These are phyloP conservation scores for Coemansia interrupta DNA, from an alignment of 192 early-diverging fungal species.

Conservation along the genomic window DNA sequence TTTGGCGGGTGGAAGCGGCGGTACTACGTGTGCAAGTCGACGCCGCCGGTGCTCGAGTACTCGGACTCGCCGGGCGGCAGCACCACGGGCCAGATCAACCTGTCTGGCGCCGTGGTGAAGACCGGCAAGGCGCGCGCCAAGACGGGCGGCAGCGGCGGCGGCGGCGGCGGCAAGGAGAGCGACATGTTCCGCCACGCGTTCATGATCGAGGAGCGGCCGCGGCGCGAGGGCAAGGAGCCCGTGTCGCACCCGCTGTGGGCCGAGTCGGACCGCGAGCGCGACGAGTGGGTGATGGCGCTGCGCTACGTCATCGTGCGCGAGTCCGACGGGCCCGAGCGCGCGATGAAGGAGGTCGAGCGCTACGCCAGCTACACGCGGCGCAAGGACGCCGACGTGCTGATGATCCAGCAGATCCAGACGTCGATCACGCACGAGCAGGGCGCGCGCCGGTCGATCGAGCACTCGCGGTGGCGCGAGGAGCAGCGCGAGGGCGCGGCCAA, in stretches of 20 bases:
- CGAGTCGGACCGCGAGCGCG: slow-evolving; percentile 82
- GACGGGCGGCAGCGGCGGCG: slow-evolving; percentile 9
- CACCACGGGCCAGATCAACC: slow-evolving; percentile 67
- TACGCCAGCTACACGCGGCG: slow-evolving; percentile 35
- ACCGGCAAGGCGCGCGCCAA: slow-evolving; percentile 32
- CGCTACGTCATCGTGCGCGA: slow-evolving; percentile 56
- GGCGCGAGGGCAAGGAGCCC: slow-evolving; percentile 59
- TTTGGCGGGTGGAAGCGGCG: slow-evolving; percentile 97
- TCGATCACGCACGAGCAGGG: slow-evolving; percentile 51
- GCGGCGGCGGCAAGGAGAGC: slow-evolving; percentile 45
- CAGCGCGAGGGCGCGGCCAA: slow-evolving; percentile 20
- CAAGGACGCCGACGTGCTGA: slow-evolving; percentile 43
- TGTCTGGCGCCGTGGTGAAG: slow-evolving; percentile 62
- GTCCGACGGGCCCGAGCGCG: slow-evolving; percentile 46
- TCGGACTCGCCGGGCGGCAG: slow-evolving; percentile 77
- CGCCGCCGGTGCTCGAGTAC: slow-evolving; percentile 70
- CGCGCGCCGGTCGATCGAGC: slow-evolving; percentile 42
- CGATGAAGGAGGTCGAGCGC: slow-evolving; percentile 43
- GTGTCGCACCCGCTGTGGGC: slow-evolving; percentile 81
- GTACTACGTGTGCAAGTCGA: slow-evolving; percentile 70
- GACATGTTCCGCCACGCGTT: slow-evolving; percentile 81
- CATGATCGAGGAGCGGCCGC: slow-evolving; percentile 73
- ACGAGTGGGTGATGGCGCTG: slow-evolving; percentile 83
- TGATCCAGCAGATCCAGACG: slow-evolving; percentile 54
- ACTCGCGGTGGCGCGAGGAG: slow-evolving; percentile 31